Conservation (phyloP, 202 grass and related monocot genomes). For the Alloteropsis angusta region DNA sequence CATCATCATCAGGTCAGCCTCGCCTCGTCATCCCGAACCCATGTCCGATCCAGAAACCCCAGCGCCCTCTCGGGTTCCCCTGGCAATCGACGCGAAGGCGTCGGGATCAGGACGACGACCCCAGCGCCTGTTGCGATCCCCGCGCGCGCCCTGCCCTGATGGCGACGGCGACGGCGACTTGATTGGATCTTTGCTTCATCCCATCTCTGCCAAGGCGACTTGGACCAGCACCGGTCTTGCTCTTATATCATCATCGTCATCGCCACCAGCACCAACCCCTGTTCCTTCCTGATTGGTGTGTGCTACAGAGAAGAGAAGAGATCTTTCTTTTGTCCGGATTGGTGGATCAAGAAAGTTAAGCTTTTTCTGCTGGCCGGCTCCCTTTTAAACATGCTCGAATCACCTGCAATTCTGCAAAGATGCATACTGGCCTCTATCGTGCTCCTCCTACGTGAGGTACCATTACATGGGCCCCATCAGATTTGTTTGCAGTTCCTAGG, state of each 20-base stretch:
- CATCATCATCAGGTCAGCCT: not conserved
- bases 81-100: not conserved
- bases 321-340: not conserved
- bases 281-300: not conserved
- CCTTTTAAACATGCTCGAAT: not conserved
- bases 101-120: not conserved
- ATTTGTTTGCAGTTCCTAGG: not conserved
- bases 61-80: not conserved
- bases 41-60: not conserved
- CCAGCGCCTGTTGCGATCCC: slow-evolving; percentile 16
- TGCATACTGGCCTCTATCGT: not conserved
- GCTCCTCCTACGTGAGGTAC: not conserved
- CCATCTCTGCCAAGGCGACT: slow-evolving; percentile 9
- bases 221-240: slow-evolving; percentile 11
- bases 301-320: not conserved
- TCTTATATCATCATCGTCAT: not conserved
- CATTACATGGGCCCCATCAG: not conserved
- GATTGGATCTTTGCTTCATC: not conserved
- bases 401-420: not conserved
- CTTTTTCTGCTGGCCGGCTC: not conserved
- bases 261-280: not conserved
- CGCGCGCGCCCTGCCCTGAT: not conserved
- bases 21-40: not conserved
- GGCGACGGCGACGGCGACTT: slow-evolving; percentile 2
- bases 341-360: slow-evolving; percentile 9